These are phyloP conservation scores for Colletotrichum higginsianum DNA, from an alignment of 2,329 filamentous ascomycete species.

Conservation along the genomic window DNA sequence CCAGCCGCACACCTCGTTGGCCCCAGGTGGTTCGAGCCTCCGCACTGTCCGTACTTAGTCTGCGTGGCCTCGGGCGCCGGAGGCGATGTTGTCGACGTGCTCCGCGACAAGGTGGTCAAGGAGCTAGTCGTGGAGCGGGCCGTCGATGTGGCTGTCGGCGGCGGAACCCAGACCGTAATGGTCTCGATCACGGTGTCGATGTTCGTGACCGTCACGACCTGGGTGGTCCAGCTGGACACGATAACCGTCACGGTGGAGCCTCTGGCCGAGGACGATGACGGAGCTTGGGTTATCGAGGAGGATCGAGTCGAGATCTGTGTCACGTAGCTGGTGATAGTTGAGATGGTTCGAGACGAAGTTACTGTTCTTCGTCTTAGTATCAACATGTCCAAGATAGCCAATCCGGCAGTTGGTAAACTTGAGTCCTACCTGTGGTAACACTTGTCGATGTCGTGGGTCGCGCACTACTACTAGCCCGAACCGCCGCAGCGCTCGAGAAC, in stretches of 20 bases:
- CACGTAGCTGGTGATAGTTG: neutral
- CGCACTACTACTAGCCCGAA: slow-evolving; percentile 1
- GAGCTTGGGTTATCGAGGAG: neutral
- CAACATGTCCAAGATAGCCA: neutral
- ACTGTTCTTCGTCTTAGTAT: neutral
- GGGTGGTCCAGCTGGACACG: slow-evolving; percentile 34
- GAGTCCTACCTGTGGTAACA: neutral
- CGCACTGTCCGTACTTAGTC: slow-evolving; percentile 39
- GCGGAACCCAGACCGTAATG: slow-evolving; percentile 31
- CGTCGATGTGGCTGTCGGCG: slow-evolving; percentile 14
- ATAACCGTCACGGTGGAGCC: slow-evolving; percentile 20
- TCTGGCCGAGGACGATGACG: neutral
- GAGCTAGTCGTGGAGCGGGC: neutral
- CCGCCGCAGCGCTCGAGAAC: slow-evolving; percentile 19
- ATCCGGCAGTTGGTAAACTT: neutral
- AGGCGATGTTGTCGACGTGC: slow-evolving; percentile 9
- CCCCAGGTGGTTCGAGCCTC: slow-evolving; percentile 31
- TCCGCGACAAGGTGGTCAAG: slow-evolving; percentile 3
- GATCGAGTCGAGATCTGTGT: slow-evolving; percentile 4
- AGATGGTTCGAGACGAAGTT: neutral
- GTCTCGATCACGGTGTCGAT: slow-evolving; percentile 34
- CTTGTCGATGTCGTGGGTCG: slow-evolving; percentile 1
- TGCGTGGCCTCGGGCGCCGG: slow-evolving; percentile 32
- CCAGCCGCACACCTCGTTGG: slow-evolving; percentile 37
- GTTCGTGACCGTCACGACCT: slow-evolving; percentile 23